Conservation (phyloP, 352 stramenopile species). For the Paralagenidium karlingii region DNA sequence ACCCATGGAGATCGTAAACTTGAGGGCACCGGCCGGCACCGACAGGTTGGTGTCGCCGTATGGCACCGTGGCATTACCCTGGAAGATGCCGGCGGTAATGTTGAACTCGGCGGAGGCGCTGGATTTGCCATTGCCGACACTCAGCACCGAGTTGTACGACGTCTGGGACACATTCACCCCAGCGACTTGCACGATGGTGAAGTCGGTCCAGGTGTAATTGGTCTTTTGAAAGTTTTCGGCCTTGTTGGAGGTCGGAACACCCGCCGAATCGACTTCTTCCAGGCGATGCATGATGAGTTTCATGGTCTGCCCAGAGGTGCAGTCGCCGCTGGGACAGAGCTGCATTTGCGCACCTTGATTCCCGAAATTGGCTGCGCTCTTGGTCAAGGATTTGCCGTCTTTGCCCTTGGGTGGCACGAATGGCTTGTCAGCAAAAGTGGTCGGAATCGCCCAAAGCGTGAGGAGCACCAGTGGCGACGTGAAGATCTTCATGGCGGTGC, state of each 20-base stretch:
- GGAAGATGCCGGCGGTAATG: conserved; percentile 20
- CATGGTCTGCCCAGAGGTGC: conserved; percentile 6
- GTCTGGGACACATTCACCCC: conserved; percentile 13
- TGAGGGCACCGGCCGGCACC: conserved; percentile 22
- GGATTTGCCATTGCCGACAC: background rate
- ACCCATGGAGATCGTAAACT: conserved; percentile 21
- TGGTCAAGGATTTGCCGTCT: too few relatives aligned
- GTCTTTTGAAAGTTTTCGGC: conserved; percentile 13
- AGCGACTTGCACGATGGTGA: conserved; percentile 3
- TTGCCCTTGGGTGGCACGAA: too few relatives aligned
- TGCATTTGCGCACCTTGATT: conserved; percentile 15
- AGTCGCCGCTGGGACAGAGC: conserved; percentile 18
- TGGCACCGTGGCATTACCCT: conserved; percentile 10
- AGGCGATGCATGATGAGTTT: conserved; percentile 12
- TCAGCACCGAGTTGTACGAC: conserved; percentile 9
- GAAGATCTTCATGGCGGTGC: too few relatives aligned
- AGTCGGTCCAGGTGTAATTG: conserved; percentile 12
- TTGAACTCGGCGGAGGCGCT: conserved; percentile 11
- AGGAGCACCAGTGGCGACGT: too few relatives aligned
- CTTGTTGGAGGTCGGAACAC: conserved; percentile 1
- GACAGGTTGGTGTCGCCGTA: conserved; percentile 17
- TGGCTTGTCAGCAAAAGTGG: too few relatives aligned
- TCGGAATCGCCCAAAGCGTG: too few relatives aligned
- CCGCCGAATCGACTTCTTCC: conserved; percentile 11
- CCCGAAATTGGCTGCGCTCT: conserved; percentile 19